A percentile compares a stretch with the other conserved stretches of the same genome.
Evolutionary conservation across 1,139 yeast genomes (phyloP).

Genomic region (Wickerhamomyces sp.): DNA sequence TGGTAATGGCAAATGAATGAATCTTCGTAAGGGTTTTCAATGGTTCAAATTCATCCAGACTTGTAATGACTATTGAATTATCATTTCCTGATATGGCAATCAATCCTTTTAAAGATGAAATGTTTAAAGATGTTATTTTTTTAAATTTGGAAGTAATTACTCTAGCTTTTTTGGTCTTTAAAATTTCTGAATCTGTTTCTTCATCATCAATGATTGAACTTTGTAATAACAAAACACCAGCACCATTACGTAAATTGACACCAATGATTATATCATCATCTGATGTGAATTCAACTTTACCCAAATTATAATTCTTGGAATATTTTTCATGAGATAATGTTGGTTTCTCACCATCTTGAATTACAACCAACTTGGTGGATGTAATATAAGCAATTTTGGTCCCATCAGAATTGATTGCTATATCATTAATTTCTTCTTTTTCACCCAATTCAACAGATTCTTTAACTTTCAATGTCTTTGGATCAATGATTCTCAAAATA

Average conservation of each 20-base stretch:
- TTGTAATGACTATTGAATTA: slow-evolving; percentile 55
- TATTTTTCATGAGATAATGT: slow-evolving; percentile 32
- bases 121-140: slow-evolving; percentile 69
- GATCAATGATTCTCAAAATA: slow-evolving; percentile 52
- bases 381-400: slow-evolving; percentile 56
- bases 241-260: slow-evolving; percentile 44
- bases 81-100: slow-evolving; percentile 77
- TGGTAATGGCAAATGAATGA: slow-evolving; percentile 80
- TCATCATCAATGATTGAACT: slow-evolving; percentile 17
- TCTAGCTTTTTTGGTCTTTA: slow-evolving; percentile 34
- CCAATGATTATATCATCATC: slow-evolving; percentile 47
- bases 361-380: slow-evolving; percentile 45
- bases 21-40: slow-evolving; percentile 51
- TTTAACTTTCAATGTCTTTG: slow-evolving; percentile 45
- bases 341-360: slow-evolving; percentile 43
- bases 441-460: slow-evolving; percentile 38
- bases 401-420: slow-evolving; percentile 44
- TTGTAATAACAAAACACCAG: slow-evolving; percentile 33
- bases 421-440: slow-evolving; percentile 48
- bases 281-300: slow-evolving; percentile 57
- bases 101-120: slow-evolving; percentile 38
- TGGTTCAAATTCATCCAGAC: slow-evolving; percentile 45
- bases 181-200: not conserved
- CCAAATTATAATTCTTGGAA: slow-evolving; percentile 34
- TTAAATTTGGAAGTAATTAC: slow-evolving; percentile 47